A percentile compares a stretch with the other conserved stretches of the same genome.
These are phyloP conservation scores for Miamiensis avidus DNA, from an alignment of 169 alveolate species.

Conservation along the genomic window DNA sequence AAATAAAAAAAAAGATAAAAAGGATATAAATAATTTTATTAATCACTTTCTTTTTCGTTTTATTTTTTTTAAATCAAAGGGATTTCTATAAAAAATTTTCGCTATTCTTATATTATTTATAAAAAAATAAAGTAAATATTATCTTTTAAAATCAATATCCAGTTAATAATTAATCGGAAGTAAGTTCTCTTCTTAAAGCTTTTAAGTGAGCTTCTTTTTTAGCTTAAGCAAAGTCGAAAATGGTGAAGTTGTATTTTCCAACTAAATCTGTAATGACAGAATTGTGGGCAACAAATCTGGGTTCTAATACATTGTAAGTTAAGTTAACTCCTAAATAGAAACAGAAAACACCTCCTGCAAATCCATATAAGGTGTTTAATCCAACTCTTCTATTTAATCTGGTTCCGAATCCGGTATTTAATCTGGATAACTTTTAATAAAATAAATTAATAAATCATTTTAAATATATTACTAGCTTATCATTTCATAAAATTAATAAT, in stretches of 20 bases:
- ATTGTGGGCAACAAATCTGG: conserved; percentile 32
- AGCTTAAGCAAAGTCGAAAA: conserved; percentile 48
- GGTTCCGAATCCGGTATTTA: not conserved
- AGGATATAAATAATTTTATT: no score
- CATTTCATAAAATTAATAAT: not conserved
- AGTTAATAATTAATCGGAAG: conserved; percentile 9
- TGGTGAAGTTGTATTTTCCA: conserved; percentile 40
- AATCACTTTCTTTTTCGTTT: no score
- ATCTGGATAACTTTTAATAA: not conserved
- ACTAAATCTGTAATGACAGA: conserved; percentile 26
- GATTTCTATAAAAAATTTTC: no score
- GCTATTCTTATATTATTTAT: no score
- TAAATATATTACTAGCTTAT: not conserved
- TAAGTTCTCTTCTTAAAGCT: conserved; percentile 39
- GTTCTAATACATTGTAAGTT: conserved; percentile 33
- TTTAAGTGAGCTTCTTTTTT: conserved; percentile 48
- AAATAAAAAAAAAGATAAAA: no score
- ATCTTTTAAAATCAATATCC: no score
- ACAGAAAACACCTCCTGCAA: not conserved
- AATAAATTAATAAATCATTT: not conserved
- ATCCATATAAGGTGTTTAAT: conserved; percentile 4
- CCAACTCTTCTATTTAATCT: conserved; percentile 17
- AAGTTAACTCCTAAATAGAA: not conserved
- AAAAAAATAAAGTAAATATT: no score
- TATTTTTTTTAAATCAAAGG: no score